These are phyloP conservation scores for Triticum urartu DNA, from an alignment of 176 grass and related monocot species.

Conservation along the genomic window DNA sequence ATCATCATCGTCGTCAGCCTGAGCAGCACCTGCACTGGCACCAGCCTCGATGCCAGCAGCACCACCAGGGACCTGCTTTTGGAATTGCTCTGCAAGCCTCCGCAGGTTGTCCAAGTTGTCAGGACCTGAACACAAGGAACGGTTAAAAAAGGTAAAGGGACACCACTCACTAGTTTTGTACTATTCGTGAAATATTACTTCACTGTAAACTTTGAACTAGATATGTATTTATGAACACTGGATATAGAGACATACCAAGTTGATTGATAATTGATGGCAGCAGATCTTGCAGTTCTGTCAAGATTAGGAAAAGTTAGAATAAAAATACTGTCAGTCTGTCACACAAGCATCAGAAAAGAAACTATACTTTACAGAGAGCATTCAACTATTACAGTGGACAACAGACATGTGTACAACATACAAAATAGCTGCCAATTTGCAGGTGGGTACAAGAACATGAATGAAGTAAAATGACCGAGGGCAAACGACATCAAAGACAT, in stretches of 20 bases:
- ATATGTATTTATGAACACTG: background rate
- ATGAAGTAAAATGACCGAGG: background rate
- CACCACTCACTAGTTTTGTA: background rate
- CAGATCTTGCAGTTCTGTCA: conserved; percentile 90
- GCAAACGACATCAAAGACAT: background rate
- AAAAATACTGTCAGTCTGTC: background rate
- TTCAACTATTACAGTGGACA: too few species aligned
- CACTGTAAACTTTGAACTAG: background rate
- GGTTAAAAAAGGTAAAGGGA: background rate
- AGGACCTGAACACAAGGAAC: conserved; percentile 55
- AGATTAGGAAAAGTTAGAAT: background rate
- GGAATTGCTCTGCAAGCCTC: conserved; percentile 90
- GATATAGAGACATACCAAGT: conserved; percentile 63
- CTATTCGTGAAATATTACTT: background rate
- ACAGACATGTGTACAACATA: background rate
- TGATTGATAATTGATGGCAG: conserved; percentile 95
- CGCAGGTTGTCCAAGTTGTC: conserved; percentile 94
- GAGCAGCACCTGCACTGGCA: conserved; percentile 33
- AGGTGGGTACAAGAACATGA: background rate
- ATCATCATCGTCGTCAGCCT: conserved; percentile 65
- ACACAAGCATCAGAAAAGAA: background rate
- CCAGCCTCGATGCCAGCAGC: conserved; percentile 45
- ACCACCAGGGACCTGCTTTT: conserved; percentile 71
- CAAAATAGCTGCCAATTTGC: background rate
- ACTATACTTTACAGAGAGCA: background rate